These are phyloP conservation scores for Pleoardoris graminearum DNA, from an alignment of 2,329 filamentous ascomycete species.

Conservation along the genomic window DNA sequence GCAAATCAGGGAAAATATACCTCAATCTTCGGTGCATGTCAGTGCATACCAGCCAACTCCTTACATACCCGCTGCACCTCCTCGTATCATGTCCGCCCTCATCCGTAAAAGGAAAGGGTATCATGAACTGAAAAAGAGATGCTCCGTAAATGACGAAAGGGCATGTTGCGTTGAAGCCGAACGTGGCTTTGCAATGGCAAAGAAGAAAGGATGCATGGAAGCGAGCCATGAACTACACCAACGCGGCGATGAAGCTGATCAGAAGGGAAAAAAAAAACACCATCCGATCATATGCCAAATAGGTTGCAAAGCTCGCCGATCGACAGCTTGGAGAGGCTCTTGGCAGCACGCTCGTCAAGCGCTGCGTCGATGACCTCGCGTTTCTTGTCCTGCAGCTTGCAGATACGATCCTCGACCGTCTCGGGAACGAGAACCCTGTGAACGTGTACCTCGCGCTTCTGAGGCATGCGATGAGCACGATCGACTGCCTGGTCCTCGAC, in stretches of 20 bases:
- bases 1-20: not conserved
- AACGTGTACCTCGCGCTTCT: conserved; percentile 72
- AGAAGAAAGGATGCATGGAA: not conserved
- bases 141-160: not conserved
- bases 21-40: too few species aligned
- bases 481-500: conserved; percentile 92
- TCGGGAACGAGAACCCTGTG: conserved; percentile 76
- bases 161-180: not conserved
- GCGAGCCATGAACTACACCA: too few species aligned
- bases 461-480: conserved; percentile 85
- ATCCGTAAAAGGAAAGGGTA: conserved; percentile 5
- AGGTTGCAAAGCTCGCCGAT: conserved; percentile 70
- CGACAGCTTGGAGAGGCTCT: conserved; percentile 68
- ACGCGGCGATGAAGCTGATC: not conserved
- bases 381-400: conserved; percentile 78
- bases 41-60: not conserved
- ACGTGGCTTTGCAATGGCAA: not conserved
- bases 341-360: conserved; percentile 73
- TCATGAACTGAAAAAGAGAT: not conserved
- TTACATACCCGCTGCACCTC: not conserved
- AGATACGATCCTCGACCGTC: conserved; percentile 87
- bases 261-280: not conserved
- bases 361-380: conserved; percentile 75
- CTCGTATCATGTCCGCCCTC: not conserved
- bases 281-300: conserved; percentile 53